Conservation (phyloP, 2,329 filamentous ascomycete genomes). For the Ophiocordyceps unilateralis region DNA sequence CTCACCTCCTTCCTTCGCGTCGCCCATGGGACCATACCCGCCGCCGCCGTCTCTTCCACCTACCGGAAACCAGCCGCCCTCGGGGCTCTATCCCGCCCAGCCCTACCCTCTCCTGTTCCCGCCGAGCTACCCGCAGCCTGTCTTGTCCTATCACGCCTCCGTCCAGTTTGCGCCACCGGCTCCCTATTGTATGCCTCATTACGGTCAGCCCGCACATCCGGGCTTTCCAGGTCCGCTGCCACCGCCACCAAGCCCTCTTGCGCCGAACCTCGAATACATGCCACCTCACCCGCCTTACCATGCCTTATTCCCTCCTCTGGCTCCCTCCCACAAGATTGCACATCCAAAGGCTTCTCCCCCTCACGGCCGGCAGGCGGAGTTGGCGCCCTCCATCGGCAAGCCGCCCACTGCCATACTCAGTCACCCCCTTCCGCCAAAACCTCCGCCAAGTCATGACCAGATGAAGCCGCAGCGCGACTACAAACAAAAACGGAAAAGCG, state of each 20-base stretch:
- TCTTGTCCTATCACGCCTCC: slow-evolving; percentile 6
- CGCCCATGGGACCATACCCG: slow-evolving; percentile 5
- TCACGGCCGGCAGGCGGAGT: not conserved
- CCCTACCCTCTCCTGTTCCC: slow-evolving; percentile 5
- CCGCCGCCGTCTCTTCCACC: slow-evolving; percentile 6
- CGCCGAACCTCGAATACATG: slow-evolving; percentile 1
- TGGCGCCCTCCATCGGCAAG: slow-evolving; percentile 1
- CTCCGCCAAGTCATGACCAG: slow-evolving; percentile 12
- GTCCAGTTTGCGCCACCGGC: slow-evolving; percentile 2
- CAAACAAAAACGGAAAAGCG: slow-evolving; percentile 13
- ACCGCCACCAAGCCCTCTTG: slow-evolving; percentile 1
- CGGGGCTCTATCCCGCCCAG: slow-evolving; percentile 2
- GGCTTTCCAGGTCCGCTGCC: slow-evolving; percentile 6
- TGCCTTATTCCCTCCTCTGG: not conserved
- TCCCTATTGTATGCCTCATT: slow-evolving; percentile 1
- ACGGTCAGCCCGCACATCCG: not conserved
- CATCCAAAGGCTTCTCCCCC: not conserved
- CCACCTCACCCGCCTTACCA: not conserved
- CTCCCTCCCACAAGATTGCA: not conserved
- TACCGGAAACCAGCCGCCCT: slow-evolving; percentile 8
- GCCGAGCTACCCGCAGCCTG: slow-evolving; percentile 10
- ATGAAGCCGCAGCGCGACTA: slow-evolving; percentile 12
- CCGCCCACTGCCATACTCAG: slow-evolving; percentile 3
- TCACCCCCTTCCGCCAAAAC: slow-evolving; percentile 15
- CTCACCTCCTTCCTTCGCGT: slow-evolving; percentile 9